Conservation (phyloP, 192 early-diverging fungal genomes). For the Gonapodya prolifera region DNA sequence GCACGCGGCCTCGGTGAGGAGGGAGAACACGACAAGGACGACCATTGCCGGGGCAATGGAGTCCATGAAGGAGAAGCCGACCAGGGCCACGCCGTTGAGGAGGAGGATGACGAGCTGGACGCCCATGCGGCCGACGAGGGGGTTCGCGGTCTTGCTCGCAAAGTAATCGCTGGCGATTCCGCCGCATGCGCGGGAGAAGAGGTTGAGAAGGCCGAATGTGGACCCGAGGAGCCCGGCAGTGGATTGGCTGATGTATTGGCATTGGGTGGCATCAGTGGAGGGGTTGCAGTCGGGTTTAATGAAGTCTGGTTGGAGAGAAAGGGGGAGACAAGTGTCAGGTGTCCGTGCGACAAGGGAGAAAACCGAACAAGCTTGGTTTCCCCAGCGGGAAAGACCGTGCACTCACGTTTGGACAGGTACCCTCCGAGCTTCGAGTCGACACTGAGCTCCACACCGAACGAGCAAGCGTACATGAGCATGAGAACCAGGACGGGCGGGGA, state of each 20-base stretch:
- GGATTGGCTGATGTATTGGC: conserved; percentile 14
- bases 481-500: conserved; percentile 25
- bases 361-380: no score
- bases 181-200: conserved; percentile 48
- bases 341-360: background rate
- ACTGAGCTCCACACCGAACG: conserved; percentile 48
- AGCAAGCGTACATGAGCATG: conserved; percentile 42
- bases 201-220: conserved; percentile 51
- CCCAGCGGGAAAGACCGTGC: no score
- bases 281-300: conserved; percentile 10
- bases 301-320: conserved; percentile 21
- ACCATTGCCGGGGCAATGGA: conserved; percentile 22
- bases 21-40: conserved; percentile 40
- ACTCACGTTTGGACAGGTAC: conserved; percentile 12
- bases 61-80: conserved; percentile 27
- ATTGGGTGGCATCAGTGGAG: background rate
- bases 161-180: conserved; percentile 39
- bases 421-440: conserved; percentile 38
- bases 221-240: conserved; percentile 34
- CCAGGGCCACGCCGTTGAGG: conserved; percentile 28
- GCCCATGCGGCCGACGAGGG: conserved; percentile 30
- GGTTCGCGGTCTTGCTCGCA: conserved; percentile 8
- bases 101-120: conserved; percentile 30
- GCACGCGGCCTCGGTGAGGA: conserved; percentile 32
- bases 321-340: background rate